Percentiles rank a stretch among this genome's conserved stretches.
Evolutionary conservation across 1,284 basidiomycete species (phyloP).

Genomic region (Cryptococcus amylolentus): DNA sequence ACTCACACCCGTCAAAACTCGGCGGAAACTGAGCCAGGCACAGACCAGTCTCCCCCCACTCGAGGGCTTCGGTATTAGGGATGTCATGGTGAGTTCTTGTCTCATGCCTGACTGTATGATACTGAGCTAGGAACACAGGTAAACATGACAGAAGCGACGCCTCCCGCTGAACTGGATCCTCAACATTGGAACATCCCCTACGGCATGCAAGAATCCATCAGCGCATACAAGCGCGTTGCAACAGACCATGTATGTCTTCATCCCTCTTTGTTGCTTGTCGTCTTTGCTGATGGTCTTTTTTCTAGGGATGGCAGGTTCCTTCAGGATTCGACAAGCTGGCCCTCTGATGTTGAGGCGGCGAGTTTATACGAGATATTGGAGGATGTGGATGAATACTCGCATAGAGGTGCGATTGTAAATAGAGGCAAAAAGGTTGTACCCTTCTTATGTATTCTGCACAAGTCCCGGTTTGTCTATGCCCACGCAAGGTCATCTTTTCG

Average conservation of each 20-base stretch:
- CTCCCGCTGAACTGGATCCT: conserved; percentile 20
- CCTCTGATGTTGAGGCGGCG: too few relatives aligned
- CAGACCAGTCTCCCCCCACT: too few relatives aligned
- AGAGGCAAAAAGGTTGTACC: too few relatives aligned
- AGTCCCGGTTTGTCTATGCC: too few relatives aligned
- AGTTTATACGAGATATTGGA: too few relatives aligned
- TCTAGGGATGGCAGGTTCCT: conserved; percentile 12
- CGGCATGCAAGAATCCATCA: conserved; percentile 20
- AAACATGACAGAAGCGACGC: conserved; percentile 31
- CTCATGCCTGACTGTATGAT: too few relatives aligned
- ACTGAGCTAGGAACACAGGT: neutral
- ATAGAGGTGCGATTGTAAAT: too few relatives aligned
- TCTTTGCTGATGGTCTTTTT: neutral
- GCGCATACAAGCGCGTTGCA: conserved; percentile 29
- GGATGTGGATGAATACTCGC: too few relatives aligned
- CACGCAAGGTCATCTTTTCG: too few relatives aligned
- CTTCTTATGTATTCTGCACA: too few relatives aligned
- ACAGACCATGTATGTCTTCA: conserved; percentile 19
- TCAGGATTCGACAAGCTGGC: conserved; percentile 11
- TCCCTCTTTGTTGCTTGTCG: neutral
- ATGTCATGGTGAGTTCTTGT: conserved; percentile 19
- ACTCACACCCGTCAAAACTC: too few relatives aligned
- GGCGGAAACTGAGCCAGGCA: too few relatives aligned
- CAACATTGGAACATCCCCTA: conserved; percentile 21
- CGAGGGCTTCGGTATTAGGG: conserved; percentile 10